Base-by-base conservation (phyloP, 2,329 filamentous ascomycete species). In the Aspergillus terreus region DNA sequence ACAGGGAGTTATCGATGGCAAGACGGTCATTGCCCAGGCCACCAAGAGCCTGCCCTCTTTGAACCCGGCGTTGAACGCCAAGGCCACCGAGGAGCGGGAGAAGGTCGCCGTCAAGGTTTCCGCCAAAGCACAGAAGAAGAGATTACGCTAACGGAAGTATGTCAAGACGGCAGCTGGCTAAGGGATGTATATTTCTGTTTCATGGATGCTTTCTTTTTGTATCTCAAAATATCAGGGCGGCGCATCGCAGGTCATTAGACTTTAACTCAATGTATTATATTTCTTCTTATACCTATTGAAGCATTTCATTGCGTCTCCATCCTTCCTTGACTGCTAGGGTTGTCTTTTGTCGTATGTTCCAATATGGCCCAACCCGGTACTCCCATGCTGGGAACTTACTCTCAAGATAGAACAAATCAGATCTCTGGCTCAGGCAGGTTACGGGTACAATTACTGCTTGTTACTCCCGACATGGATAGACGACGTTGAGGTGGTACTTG, bases 1-100 rank as follows among this genome's bases (percentile, higher is more conserved):
- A 15, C 66, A 68, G 52, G 58, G 88, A 44, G 70, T 92, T n/a
- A 75, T 79, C 50, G 76, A 79, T 45, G 70, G 71, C 36, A 71
- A 71, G 54, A 56, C 72, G 9, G 67, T 78, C 41, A 54, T 75
- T 43, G 60, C 63, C 4, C 50, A 69, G 19, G 71, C 71, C 3
- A 57, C 66, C 19, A 58, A 59, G 52, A 50, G 49, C 15, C 56
- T 72, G 36, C 70, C 71, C 7, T 54, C 61, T 10, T 53, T 72
- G 43, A 71, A 67, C 57, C 63, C 67, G 15, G 58, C 58, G 4
- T 55, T 67, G 50, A 59, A 57, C 32, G 59, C 61, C 9, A 48
- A 49, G 21, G 58, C 55, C 23, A 54, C 51, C 7, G 52, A 58
- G n/a, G 56, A 60, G 35, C 55, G 58, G 23, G 57, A 60, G 52